Conservation (phyloP, 2,329 filamentous ascomycete genomes). For the Colletotrichum lentis region DNA sequence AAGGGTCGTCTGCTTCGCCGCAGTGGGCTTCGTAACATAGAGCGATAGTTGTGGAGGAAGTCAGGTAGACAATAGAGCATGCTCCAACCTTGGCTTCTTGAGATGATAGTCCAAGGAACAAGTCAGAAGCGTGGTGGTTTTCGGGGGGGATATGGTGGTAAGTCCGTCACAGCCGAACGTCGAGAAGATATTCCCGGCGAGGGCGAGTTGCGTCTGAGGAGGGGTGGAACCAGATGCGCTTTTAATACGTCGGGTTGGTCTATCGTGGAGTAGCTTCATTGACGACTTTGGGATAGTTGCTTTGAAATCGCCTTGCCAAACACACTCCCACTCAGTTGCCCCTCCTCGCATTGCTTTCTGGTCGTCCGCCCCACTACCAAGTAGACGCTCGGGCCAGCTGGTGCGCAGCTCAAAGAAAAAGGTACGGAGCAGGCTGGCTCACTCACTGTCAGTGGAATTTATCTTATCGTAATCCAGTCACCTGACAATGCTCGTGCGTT, state of each 20-base stretch:
- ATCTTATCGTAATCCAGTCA: slow-evolving; percentile 16
- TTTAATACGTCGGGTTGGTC: slow-evolving; percentile 29
- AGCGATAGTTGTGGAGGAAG: slow-evolving; percentile 37
- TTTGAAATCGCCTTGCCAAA: slow-evolving; percentile 49
- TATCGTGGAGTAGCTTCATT: slow-evolving; percentile 27
- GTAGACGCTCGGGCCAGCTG: slow-evolving; percentile 15
- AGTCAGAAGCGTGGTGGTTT: neutral
- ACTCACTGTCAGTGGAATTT: neutral
- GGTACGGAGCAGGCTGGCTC: neutral
- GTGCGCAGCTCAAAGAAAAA: neutral
- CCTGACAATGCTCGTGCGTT: neutral
- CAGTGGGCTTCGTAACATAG: slow-evolving; percentile 29
- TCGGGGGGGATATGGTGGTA: slow-evolving; percentile 3
- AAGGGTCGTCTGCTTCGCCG: slow-evolving; percentile 28
- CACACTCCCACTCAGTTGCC: slow-evolving; percentile 1
- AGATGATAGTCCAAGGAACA: slow-evolving; percentile 4
- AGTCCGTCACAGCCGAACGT: neutral
- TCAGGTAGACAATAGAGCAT: slow-evolving; percentile 37
- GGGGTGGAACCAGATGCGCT: slow-evolving; percentile 16
- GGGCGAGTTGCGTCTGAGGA: neutral
- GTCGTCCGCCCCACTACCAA: slow-evolving; percentile 10
- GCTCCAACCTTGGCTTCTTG: slow-evolving; percentile 13
- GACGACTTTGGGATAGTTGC: slow-evolving; percentile 44
- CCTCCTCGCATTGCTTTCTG: slow-evolving; percentile 18
- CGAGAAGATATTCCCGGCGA: neutral